Evolutionary conservation across 192 early-diverging fungal genomes (phyloP).

Genomic region (Coemansia sp.): DNA sequence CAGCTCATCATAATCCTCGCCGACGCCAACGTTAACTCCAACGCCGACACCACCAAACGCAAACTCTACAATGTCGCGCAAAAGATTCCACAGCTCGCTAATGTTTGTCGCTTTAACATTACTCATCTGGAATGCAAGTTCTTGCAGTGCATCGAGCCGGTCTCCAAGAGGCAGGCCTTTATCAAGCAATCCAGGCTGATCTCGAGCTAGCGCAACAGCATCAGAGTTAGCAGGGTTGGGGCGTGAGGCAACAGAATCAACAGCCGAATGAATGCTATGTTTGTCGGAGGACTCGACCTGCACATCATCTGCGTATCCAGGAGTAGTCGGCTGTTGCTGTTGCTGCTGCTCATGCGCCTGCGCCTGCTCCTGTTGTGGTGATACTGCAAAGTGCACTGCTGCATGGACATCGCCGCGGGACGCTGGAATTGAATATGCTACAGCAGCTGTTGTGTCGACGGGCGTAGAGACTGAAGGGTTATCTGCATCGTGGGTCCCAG

Average conservation of each 20-base stretch:
- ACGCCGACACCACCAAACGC: conserved; percentile 18
- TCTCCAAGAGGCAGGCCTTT: conserved; percentile 14
- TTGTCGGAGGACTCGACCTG: background rate
- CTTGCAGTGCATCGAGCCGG: conserved; percentile 29
- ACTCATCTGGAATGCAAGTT: conserved; percentile 18
- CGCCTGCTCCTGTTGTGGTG: background rate
- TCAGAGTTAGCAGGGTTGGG: conserved; percentile 12
- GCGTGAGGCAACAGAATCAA: background rate
- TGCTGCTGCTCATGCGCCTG: background rate
- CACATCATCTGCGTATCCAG: background rate
- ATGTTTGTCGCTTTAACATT: conserved; percentile 23
- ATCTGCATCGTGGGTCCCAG: background rate
- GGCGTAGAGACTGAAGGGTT: background rate
- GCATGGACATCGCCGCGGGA: background rate
- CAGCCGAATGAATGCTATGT: background rate
- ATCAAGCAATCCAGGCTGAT: conserved; percentile 13
- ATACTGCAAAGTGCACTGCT: background rate
- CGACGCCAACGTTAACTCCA: background rate
- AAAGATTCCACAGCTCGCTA: conserved; percentile 27
- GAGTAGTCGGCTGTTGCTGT: background rate
- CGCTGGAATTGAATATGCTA: background rate
- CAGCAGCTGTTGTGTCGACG: conserved; percentile 4
- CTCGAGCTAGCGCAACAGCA: conserved; percentile 29
- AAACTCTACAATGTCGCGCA: conserved; percentile 29
- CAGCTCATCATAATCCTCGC: background rate